Percentiles rank a stretch among this genome's conserved stretches.
These are phyloP conservation scores for Dryadomyces quercivorus DNA, from an alignment of 2,329 filamentous ascomycete genomes.

Conservation along the genomic window DNA sequence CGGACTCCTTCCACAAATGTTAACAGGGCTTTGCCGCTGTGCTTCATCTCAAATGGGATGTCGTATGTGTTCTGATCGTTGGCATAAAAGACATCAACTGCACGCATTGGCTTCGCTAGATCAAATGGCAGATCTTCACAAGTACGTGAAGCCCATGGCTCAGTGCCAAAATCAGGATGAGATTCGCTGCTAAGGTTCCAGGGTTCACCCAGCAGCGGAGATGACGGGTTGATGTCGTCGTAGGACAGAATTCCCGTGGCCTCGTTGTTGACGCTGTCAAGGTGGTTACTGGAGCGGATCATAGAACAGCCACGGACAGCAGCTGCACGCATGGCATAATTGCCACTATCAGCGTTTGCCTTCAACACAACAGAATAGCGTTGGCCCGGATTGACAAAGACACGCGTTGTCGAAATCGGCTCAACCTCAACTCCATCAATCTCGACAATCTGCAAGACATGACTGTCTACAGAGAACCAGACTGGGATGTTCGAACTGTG, in stretches of 20 bases:
- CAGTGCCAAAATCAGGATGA: constrained; percentile 16
- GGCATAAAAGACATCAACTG: constrained; percentile 17
- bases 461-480: constrained; percentile 57
- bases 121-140: constrained; percentile 22
- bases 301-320: background rate
- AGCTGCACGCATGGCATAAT: constrained; percentile 24
- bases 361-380: constrained; percentile 24
- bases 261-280: constrained; percentile 17
- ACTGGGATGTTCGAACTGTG: constrained; percentile 60
- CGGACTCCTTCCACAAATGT: background rate
- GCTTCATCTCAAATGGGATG: constrained; percentile 18
- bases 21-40: background rate
- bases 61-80: constrained; percentile 19
- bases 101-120: constrained; percentile 19
- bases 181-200: constrained; percentile 19
- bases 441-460: constrained; percentile 46
- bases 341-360: constrained; percentile 18
- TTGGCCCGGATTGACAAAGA: constrained; percentile 27
- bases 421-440: constrained; percentile 56
- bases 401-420: constrained; percentile 25
- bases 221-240: constrained; percentile 10
- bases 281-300: background rate
- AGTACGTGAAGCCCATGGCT: constrained; percentile 21
- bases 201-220: constrained; percentile 12
- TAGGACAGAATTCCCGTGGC: constrained; percentile 21